Evolutionary conservation across 441 rosid genomes (phyloP).

Genomic region (Adansonia madagascariensis): DNA sequence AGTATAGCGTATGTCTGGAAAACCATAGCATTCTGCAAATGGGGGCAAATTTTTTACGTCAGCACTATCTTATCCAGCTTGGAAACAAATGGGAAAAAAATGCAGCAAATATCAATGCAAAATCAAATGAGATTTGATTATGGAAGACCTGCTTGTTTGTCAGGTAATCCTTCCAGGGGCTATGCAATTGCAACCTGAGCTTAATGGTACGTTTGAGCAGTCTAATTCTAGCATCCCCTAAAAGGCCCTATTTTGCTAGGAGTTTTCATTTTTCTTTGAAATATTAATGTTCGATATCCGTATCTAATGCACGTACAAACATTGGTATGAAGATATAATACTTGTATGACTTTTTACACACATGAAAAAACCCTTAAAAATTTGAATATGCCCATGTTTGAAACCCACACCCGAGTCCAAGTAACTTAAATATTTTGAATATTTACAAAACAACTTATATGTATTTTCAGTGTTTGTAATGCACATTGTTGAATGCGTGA

Average conservation of each 20-base stretch:
- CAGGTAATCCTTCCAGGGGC: not conserved
- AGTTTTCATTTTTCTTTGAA: too few relatives aligned
- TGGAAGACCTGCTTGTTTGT: not conserved
- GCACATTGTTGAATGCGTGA: not conserved
- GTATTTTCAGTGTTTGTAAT: not conserved
- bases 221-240: not conserved
- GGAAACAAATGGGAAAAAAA: not conserved
- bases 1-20: conserved; percentile 87
- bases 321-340: too few relatives aligned
- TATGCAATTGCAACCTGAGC: not conserved
- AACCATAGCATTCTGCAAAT: conserved; percentile 88
- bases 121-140: not conserved
- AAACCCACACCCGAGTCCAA: too few relatives aligned
- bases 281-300: too few relatives aligned
- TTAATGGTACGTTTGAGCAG: not conserved
- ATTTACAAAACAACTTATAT: not conserved
- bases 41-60: conserved; percentile 4
- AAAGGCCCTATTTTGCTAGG: not conserved
- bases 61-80: not conserved
- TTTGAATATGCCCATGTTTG: too few relatives aligned
- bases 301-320: too few relatives aligned
- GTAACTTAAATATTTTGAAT: not conserved
- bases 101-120: not conserved
- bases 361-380: too few relatives aligned
- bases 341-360: too few relatives aligned